phyloP scores from a whole-genome alignment of 768 basidiomycete species.

The Pulveroboletus sp. region DNA sequence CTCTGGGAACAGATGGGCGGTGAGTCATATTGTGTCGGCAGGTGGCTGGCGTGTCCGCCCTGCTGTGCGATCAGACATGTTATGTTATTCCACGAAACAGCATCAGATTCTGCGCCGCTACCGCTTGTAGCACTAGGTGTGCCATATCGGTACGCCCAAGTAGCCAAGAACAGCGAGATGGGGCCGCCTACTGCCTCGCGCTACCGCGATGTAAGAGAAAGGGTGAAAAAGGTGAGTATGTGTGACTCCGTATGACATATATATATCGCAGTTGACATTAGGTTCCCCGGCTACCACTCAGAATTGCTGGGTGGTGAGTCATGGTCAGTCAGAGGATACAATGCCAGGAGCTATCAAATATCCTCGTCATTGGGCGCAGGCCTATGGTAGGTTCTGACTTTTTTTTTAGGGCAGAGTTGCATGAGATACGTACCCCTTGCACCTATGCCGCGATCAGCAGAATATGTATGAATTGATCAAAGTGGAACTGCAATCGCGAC shows the following conservation, averaged over 20 bases:
- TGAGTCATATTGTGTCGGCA: conserved; percentile 13
- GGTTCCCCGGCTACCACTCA: conserved; percentile 48
- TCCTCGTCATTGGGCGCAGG: conserved; percentile 33
- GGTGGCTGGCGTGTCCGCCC: neutral
- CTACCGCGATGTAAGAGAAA: conserved; percentile 19
- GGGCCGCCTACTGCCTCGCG: conserved; percentile 43
- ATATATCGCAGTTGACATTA: conserved; percentile 49
- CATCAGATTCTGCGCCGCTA: conserved; percentile 62
- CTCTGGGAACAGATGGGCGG: conserved; percentile 24
- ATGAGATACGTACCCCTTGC: too few relatives aligned
- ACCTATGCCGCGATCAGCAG: too few relatives aligned
- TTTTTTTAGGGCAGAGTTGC: too few relatives aligned
- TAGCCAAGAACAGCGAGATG: conserved; percentile 30
- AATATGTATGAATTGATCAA: conserved; percentile 42
- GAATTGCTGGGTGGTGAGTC: conserved; percentile 38
- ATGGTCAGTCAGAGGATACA: conserved; percentile 44
- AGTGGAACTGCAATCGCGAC: conserved; percentile 41
- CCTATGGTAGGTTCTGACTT: too few relatives aligned
- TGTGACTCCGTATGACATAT: conserved; percentile 31
- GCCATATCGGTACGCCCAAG: conserved; percentile 49
- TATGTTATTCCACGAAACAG: conserved; percentile 39
- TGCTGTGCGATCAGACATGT: too few relatives aligned
- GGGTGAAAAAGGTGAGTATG: neutral
- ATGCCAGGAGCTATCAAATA: conserved; percentile 34
- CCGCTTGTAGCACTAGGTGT: conserved; percentile 35